Base-by-base conservation (phyloP, 1,139 yeast species). In the Blastobotrys illinoisensis region DNA sequence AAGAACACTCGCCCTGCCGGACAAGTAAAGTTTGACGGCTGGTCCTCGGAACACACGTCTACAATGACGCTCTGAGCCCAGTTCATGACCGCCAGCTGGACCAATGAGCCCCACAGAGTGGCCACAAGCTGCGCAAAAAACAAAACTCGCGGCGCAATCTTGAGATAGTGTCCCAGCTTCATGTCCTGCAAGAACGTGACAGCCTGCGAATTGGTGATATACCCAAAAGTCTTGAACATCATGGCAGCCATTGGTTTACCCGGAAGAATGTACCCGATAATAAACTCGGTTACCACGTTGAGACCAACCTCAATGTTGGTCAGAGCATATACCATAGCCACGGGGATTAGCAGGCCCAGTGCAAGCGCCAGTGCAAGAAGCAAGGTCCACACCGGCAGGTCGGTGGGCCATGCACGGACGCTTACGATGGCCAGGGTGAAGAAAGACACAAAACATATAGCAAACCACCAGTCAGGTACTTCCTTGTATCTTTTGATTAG, bases 401-500 rank as follows among this genome's bases (percentile, higher is more conserved):
- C 66, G 0, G 72, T 68, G 70, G 68, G 77, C 70, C 79, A 81
- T 1, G 74, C 68, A 47, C 74, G 65, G 24, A 81, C 76, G 55
- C 79, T 74, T 2, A 75, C 71, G 23, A 82, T 70, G 1, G 84
- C 80, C 58, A 84, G 67, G 1, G 74, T 75, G 44, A 82, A 71
- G 44, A 83, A 77, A 9, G 76, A 61, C 1, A 76, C 59, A 59
- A 83, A 79, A 5, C 81, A 74, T 43, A 77, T 63, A 0, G 64
- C 64, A 64, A 74, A 85, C 86, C 88, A 81, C 88, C 88, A 83
- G 58, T 78, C 82, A 36, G 90, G 90, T 28, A 79, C 82, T 61
- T 79, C 82, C 52, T 73, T 77, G 68, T 84, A 85, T 46, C 71
- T 69, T 57, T 71, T 73, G 86, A 84, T 84, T 56, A 83, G 75